Conservation (phyloP, 441 rosid genomes). For the Populus tomentosa region DNA sequence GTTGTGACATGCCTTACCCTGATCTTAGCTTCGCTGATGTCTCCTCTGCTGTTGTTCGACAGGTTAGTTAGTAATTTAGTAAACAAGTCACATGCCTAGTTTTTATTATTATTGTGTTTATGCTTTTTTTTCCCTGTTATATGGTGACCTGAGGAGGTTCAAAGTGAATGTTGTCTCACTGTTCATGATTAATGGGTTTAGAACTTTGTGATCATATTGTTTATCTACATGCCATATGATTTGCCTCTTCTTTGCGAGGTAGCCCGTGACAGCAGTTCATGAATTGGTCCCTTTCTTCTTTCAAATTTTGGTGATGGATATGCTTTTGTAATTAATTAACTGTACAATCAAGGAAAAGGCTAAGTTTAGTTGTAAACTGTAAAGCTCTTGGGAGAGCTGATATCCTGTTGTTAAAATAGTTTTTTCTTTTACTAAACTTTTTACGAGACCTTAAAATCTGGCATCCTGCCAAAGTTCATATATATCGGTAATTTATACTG, state of each 20-base stretch:
- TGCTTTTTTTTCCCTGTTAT: background rate
- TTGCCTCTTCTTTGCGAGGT: background rate
- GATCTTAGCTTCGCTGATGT: conserved; percentile 79
- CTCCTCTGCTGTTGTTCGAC: conserved; percentile 80
- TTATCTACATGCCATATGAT: background rate
- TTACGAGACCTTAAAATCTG: background rate
- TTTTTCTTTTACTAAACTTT: background rate
- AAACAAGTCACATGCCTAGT: background rate
- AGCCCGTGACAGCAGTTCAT: background rate
- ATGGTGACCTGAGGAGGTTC: background rate
- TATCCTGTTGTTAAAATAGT: background rate
- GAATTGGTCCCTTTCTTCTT: background rate
- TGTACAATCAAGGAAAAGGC: background rate
- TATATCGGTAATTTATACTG: background rate
- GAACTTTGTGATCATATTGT: background rate
- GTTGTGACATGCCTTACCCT: conserved; percentile 90
- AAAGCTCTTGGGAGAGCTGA: background rate
- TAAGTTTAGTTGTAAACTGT: background rate
- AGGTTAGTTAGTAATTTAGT: conserved; percentile 44
- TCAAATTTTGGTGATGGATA: too few species aligned
- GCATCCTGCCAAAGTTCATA: background rate
- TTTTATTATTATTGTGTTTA: background rate
- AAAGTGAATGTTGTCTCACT: background rate
- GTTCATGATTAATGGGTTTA: background rate
- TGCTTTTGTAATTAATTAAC: too few species aligned